Evolutionary conservation across 1,139 yeast species (phyloP), one percentile per base, ranked within the genome.

Genomic region (Blastobotrys aristatus): DNA sequence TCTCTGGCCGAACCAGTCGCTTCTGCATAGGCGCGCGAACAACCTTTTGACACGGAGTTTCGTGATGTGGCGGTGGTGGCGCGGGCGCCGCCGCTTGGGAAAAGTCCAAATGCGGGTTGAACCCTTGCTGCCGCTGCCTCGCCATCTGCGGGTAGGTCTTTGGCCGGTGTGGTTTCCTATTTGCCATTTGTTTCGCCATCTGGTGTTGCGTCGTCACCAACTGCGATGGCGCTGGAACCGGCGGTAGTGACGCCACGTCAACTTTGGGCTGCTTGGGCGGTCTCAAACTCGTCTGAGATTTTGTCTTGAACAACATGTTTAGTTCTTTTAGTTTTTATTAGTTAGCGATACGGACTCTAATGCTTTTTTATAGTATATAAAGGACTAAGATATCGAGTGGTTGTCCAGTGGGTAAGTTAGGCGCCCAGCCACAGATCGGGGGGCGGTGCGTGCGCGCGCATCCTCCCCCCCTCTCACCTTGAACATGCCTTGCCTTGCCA

Each of bases 171-270:
- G 27, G 40, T 22, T 26, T n/a, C 20, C 20, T 21, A 13, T 24
- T 24, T 10, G 27, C 27, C 27, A 24, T 24, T 6, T 24, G 27
- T 10, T 24, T 37, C 16, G 31, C 33, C 21, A 27, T 11, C 21
- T 24, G 10, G 8, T 24, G 27, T 10, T 24, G 27, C 27, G 27
- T 24, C 27, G 27, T 24, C 30, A 37, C 13, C 11, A 26, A 17
- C 30, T 24, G 38, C 6, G 46, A 26, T 42, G 46, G 46, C 2
- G 40, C 40, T 13, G 46, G 46, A 1, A 35, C 20, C 3, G 33
- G 40, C 3, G 46, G 46, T 11, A 35, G 16, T 17, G 33, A 2
- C 2, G n/a, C 29, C n/a, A 35, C 14, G 24, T 41, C 38, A 4
- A 41, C 17, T 7, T 32, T 10, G 14, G 44, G 39, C 14, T 21